Evolutionary conservation across 2,329 filamentous ascomycete genomes (phyloP), one percentile per base, ranked within the genome.

Genomic region (Curvularia sp.): DNA sequence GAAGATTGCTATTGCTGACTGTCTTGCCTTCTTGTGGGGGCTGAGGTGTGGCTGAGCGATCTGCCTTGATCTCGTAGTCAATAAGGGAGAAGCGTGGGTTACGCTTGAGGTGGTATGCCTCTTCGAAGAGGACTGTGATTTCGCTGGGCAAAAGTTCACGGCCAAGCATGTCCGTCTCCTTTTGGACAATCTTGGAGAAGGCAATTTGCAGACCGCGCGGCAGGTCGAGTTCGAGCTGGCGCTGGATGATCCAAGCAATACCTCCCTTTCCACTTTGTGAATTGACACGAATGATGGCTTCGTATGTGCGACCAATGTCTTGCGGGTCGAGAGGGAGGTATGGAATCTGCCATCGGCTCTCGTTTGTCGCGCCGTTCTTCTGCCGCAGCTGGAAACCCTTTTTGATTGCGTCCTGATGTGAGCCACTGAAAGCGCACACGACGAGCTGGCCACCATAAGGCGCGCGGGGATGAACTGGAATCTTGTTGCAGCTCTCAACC

Each of bases 281-380:
- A 83, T 98, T 99, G 85, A 98, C 94, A 60, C 94, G 91, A 75
- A 98, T 98, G 74, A 98, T 90, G 58, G 94, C 94, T 80, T 98
- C 93, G 85, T 98, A 98, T n/a, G 89, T 97, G 57, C 94, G 88
- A 50, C 94, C 94, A 64, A 98, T 97, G 73, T 98, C 94, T 72
- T 90, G 85, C 5, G 94, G 94, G 73, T 98, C 94, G 69, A 98
- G 85, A 12, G 94, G 94, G 49, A 98, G 88, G 75, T 98, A 98
- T 0, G 94, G 94, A 39, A 97, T 85, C 68, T 91, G 82, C 94
- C 94, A 98, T 41, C 80, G 82, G 71, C 88, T 86, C 56, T 94
- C 87, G 72, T 85, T 81, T 5, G 79, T 81, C 46, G 84, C 82
- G 53, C 83, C 84, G 0, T 84, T 78, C 44, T 83, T 78, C 74